A percentile compares a stretch with the other conserved stretches of the same genome.
Conservation (phyloP, 1,139 yeast genomes). For the Sugiyamaella paludigena region DNA sequence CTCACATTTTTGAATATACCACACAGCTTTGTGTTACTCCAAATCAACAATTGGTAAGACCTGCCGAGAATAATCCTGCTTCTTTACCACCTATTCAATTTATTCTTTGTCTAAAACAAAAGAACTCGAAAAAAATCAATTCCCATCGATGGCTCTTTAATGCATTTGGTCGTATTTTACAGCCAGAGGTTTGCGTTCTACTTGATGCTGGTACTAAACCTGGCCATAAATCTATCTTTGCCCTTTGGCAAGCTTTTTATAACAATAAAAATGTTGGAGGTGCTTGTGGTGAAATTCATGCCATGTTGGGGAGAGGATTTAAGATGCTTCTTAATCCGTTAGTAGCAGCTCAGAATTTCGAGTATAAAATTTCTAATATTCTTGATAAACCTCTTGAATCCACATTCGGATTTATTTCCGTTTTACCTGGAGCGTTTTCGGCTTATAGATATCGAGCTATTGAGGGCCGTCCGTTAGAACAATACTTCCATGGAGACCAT, state of each 20-base stretch:
- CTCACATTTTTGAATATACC: slow-evolving; percentile 90
- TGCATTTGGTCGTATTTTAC: slow-evolving; percentile 81
- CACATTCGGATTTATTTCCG: slow-evolving; percentile 87
- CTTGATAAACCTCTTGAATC: slow-evolving; percentile 93
- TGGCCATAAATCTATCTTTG: slow-evolving; percentile 77
- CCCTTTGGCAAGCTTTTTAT: slow-evolving; percentile 95
- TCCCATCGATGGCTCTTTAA: slow-evolving; percentile 97
- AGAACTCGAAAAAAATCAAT: slow-evolving; percentile 86
- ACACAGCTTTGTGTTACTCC: slow-evolving; percentile 62
- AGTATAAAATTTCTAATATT: slow-evolving; percentile 92
- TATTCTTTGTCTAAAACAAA: slow-evolving; percentile 81
- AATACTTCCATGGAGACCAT: slow-evolving; percentile 91
- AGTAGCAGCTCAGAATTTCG: slow-evolving; percentile 95
- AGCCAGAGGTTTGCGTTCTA: slow-evolving; percentile 80
- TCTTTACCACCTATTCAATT: slow-evolving; percentile 78
- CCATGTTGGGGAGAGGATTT: slow-evolving; percentile 86
- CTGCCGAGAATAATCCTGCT: slow-evolving; percentile 60
- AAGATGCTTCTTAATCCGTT: slow-evolving; percentile 78
- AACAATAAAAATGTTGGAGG: slow-evolving; percentile 95
- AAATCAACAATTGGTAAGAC: slow-evolving; percentile 42
- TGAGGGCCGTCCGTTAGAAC: slow-evolving; percentile 62
- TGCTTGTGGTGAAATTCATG: slow-evolving; percentile 94
- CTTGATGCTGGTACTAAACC: slow-evolving; percentile 97
- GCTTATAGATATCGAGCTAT: slow-evolving; percentile 55
- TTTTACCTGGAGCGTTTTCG: slow-evolving; percentile 92